Evolutionary conservation across 495 filamentous ascomycete genomes (phyloP).

Genomic region (Trichoderma parareesei): DNA sequence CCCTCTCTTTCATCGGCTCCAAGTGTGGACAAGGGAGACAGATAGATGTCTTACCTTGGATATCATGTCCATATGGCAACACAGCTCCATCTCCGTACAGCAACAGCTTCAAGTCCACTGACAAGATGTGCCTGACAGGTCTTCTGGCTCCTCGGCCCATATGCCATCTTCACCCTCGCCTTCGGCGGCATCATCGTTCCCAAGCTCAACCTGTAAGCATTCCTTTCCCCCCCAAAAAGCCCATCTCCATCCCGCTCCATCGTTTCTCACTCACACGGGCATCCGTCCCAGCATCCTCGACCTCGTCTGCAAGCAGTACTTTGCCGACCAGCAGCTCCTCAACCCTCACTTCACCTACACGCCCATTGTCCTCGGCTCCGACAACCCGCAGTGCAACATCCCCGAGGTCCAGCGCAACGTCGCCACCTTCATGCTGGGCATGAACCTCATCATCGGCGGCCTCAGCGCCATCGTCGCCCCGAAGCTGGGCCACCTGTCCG

Average conservation of each 20-base stretch:
- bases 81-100: background rate
- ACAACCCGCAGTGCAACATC: constrained; percentile 65
- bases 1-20: too few relatives aligned
- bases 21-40: too few relatives aligned
- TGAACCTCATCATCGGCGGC: constrained; percentile 61
- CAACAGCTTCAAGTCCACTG: too few relatives aligned
- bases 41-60: constrained; percentile 8
- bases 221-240: background rate
- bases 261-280: too few relatives aligned
- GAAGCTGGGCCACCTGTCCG: constrained; percentile 75
- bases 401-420: constrained; percentile 66
- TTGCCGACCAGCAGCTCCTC: constrained; percentile 46
- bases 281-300: constrained; percentile 47
- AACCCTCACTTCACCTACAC: constrained; percentile 53
- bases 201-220: constrained; percentile 57
- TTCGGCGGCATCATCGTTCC: constrained; percentile 77
- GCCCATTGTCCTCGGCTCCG: constrained; percentile 56
- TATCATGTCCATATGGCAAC: background rate
- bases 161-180: constrained; percentile 68
- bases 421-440: constrained; percentile 66
- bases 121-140: constrained; percentile 44
- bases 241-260: too few relatives aligned
- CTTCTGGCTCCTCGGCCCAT: constrained; percentile 75
- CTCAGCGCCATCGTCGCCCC: constrained; percentile 70
- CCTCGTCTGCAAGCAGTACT: constrained; percentile 74